These are phyloP conservation scores for Ceratocystis destructans DNA, from an alignment of 2,329 filamentous ascomycete species.

Conservation along the genomic window DNA sequence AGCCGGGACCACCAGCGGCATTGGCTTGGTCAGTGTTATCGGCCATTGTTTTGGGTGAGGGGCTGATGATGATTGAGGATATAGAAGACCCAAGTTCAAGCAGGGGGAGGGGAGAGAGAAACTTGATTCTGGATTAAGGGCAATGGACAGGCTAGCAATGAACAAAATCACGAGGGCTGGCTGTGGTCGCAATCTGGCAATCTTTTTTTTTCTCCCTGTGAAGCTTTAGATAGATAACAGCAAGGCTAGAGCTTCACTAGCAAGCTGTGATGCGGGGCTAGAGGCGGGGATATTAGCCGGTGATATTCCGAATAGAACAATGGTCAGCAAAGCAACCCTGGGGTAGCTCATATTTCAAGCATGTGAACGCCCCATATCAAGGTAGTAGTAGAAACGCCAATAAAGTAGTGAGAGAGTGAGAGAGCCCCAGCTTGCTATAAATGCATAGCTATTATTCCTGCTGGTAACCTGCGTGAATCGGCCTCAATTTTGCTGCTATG, in stretches of 20 bases:
- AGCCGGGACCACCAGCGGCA: constrained; percentile 36
- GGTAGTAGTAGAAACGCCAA: not conserved
- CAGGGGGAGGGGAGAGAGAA: not conserved
- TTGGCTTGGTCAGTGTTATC: constrained; percentile 29
- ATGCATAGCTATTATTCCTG: not conserved
- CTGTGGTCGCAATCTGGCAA: not conserved
- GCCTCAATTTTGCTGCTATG: not conserved
- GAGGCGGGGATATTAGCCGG: not conserved
- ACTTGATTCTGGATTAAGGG: not conserved
- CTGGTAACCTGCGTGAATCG: not conserved
- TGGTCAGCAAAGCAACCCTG: not conserved
- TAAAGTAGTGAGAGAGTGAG: too few relatives aligned
- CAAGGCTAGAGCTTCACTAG: constrained; percentile 10
- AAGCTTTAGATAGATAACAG: constrained; percentile 3
- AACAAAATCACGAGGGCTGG: not conserved
- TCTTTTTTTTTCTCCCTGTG: not conserved
- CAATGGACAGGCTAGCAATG: not conserved
- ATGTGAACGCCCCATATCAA: not conserved
- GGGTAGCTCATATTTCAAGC: not conserved
- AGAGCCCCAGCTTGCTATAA: not conserved
- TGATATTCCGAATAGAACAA: not conserved
- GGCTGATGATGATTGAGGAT: constrained; percentile 15
- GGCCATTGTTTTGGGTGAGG: constrained; percentile 20
- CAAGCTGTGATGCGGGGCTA: constrained; percentile 12
- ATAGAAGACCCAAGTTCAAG: constrained; percentile 18